Evolutionary conservation across 495 filamentous ascomycete genomes (phyloP), one percentile per base, ranked within the genome.

Genomic region (Penicillium antarcticum): DNA sequence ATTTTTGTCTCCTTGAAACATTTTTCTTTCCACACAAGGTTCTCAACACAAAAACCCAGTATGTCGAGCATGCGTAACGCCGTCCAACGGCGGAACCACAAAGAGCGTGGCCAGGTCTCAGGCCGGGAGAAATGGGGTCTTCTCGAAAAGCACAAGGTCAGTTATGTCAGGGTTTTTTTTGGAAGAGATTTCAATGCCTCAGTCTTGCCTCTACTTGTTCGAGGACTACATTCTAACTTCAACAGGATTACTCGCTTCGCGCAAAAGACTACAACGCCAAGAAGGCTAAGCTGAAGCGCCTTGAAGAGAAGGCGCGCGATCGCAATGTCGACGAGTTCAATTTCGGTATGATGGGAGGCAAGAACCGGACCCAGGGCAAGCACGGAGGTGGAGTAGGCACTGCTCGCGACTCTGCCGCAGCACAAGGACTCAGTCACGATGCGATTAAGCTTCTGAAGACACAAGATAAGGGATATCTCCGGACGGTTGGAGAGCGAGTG

Each of bases 241-340:
- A 55, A 55, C 50, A 89, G 84, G 94, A 98, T 76, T 98, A 97
- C 78, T 85, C 87, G 37, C 86, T 92, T 54, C 91, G 94, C 48
- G 88, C 94, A 3, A 81, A 82, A 66, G 91, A 97, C 76, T 90
- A 87, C 81, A 91, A 89, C 63, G 71, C 70, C 58, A 97, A 98
- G 66, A 87, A 95, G 65, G 73, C 74, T n/a, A 83, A 86, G 24
- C 76, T 97, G 37, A 86, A 87, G 64, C 78, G 81, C 2, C 83
- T 98, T 14, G 79, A 84, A 56, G 78, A 86, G 52, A 96, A 96
- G 71, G 92, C 87, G 18, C 77, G 81, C 48, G 84, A 94, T 36
- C 86, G 89, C 55, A 97, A 98, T 68, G 90, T 92, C 35, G 94
- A 98, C 82, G 91, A 96, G 70, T 98, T 97, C 76, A 85, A 88